Evolutionary conservation across 228 moss, liverwort and hornwort species (phyloP).

Genomic region (Sphagnum magellanicum): DNA sequence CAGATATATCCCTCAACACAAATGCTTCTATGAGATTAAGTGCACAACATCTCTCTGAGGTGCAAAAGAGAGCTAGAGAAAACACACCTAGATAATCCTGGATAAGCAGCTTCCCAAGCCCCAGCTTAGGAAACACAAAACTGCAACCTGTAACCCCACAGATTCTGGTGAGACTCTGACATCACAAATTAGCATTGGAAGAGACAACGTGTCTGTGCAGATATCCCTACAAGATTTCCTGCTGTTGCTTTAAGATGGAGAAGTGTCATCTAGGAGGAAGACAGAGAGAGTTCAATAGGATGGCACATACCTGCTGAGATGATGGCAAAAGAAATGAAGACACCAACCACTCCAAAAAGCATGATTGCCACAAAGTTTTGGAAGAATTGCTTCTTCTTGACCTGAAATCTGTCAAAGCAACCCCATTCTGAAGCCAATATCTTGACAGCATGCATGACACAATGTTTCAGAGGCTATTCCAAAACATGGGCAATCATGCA

Average conservation of each 20-base stretch:
- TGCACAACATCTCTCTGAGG: no score
- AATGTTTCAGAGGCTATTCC: no score
- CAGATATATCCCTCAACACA: no score
- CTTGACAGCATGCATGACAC: no score
- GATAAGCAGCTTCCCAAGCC: constrained; percentile 44
- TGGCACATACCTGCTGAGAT: constrained; percentile 36
- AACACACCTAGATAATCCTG: constrained; percentile 49
- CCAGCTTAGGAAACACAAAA: constrained; percentile 55
- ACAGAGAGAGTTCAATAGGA: background rate
- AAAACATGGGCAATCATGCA: no score
- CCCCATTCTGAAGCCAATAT: no score
- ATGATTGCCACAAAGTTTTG: constrained; percentile 82
- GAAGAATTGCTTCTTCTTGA: constrained; percentile 96
- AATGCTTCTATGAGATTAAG: no score
- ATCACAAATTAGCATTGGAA: no score
- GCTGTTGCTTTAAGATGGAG: background rate
- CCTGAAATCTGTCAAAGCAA: constrained; percentile 47
- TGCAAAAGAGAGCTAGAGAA: background rate
- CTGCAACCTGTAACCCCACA: constrained; percentile 20
- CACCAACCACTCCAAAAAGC: constrained; percentile 85
- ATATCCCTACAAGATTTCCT: no score
- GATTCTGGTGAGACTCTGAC: no score
- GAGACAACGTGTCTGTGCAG: no score
- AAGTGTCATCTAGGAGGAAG: background rate
- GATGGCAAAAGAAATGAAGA: constrained; percentile 80